phyloP scores from a whole-genome alignment of 805 yeast genomes.

The Starmera caribaea region DNA sequence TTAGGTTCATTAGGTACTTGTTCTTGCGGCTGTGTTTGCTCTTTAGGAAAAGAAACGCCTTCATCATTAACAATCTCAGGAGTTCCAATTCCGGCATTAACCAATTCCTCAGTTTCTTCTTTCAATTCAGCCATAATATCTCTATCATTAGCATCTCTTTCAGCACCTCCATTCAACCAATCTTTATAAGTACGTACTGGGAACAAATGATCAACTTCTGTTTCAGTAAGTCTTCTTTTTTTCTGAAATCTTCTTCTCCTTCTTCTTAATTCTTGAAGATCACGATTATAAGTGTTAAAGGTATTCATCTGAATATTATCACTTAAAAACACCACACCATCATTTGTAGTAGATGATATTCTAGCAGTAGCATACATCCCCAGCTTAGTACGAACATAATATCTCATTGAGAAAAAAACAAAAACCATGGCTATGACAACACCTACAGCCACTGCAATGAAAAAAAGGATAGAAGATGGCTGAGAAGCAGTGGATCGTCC shows the following conservation, averaged over 20 bases:
- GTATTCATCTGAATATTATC: conserved; percentile 16
- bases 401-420: conserved; percentile 50
- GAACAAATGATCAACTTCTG: conserved; percentile 51
- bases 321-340: conserved; percentile 12
- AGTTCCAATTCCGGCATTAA: conserved; percentile 1
- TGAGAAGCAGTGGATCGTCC: conserved; percentile 13
- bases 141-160: conserved; percentile 34
- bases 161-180: conserved; percentile 56
- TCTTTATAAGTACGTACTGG: conserved; percentile 47
- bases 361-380: conserved; percentile 34
- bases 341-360: conserved; percentile 8
- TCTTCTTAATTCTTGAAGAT: conserved; percentile 15
- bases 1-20: conserved; percentile 1
- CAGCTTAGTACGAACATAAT: conserved; percentile 45
- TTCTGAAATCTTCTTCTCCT: conserved; percentile 34
- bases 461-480: conserved; percentile 56
- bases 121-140: conserved; percentile 36
- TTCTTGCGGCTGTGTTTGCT: too few species aligned
- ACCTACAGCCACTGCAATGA: conserved; percentile 55
- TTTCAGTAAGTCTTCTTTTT: conserved; percentile 42
- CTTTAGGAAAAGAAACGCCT: background rate
- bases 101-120: conserved; percentile 15
- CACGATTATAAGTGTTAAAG: conserved; percentile 10
- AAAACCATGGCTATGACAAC: conserved; percentile 46
- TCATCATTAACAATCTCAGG: conserved; percentile 1